phyloP scores from a whole-genome alignment of 192 early-diverging fungal genomes.

The Backusella mclennaniae region DNA sequence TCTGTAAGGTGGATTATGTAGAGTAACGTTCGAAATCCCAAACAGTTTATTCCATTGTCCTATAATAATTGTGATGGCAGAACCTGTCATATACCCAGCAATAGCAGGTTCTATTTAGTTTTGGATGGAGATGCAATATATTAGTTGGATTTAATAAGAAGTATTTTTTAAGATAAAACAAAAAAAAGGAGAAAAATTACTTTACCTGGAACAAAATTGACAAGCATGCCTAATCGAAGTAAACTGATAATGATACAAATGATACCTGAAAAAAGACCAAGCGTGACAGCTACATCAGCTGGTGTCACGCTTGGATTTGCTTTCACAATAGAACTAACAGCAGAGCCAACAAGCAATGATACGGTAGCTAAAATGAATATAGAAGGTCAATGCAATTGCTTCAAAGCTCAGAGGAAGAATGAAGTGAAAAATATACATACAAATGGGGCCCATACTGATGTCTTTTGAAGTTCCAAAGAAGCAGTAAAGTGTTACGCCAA shows the following conservation, averaged over 20 bases:
- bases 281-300: constrained; percentile 63
- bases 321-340: constrained; percentile 34
- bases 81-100: constrained; percentile 85
- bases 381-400: background rate
- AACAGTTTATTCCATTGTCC: constrained; percentile 75
- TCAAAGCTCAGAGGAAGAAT: background rate
- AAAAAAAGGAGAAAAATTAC: background rate
- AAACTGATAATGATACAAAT: constrained; percentile 70
- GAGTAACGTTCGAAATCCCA: constrained; percentile 74
- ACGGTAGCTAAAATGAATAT: constrained; percentile 53
- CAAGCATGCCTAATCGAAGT: constrained; percentile 77
- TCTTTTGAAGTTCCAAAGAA: constrained; percentile 79
- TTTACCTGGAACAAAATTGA: constrained; percentile 78
- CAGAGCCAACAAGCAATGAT: constrained; percentile 70
- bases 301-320: constrained; percentile 40
- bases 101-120: constrained; percentile 64
- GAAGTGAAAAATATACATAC: constrained; percentile 25
- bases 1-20: constrained; percentile 62
- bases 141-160: background rate
- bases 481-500: constrained; percentile 60
- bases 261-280: constrained; percentile 50
- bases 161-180: background rate
- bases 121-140: background rate
- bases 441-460: constrained; percentile 68
- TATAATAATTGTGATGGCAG: constrained; percentile 76